Conservation (phyloP, 345 rosid species). For the Dipteronia dyeriana region DNA sequence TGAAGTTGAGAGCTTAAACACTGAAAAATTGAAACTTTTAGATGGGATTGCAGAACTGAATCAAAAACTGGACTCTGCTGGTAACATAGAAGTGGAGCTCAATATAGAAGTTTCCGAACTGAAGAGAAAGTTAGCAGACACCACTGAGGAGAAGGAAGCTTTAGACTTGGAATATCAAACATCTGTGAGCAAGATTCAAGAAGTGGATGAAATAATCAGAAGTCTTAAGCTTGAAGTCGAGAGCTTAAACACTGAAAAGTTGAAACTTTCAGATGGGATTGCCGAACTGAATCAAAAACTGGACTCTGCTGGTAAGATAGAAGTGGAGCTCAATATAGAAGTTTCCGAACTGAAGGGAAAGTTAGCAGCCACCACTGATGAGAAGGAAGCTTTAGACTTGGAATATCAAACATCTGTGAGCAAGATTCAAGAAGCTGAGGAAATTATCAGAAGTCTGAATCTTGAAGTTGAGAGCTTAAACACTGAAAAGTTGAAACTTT, state of each 20-base stretch:
- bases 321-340: slow-evolving; percentile 53
- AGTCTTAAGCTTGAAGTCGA: slow-evolving; percentile 60
- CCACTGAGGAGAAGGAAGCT: slow-evolving; percentile 58
- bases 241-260: slow-evolving; percentile 25
- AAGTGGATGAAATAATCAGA: slow-evolving; percentile 39
- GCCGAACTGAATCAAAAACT: slow-evolving; percentile 49
- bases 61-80: slow-evolving; percentile 47
- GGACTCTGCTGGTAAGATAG: slow-evolving; percentile 43
- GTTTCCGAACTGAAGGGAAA: slow-evolving; percentile 32
- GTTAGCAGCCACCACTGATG: background rate
- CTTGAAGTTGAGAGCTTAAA: background rate
- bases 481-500: background rate
- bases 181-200: slow-evolving; percentile 41
- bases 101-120: slow-evolving; percentile 46
- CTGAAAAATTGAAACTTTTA: slow-evolving; percentile 42
- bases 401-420: background rate
- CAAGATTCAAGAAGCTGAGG: background rate
- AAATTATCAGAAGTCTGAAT: background rate
- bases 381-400: background rate
- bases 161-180: slow-evolving; percentile 48
- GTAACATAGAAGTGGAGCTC: slow-evolving; percentile 46
- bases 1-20: slow-evolving; percentile 49
- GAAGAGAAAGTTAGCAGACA: slow-evolving; percentile 44
- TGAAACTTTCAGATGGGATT: slow-evolving; percentile 42
- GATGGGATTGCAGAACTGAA: slow-evolving; percentile 51